These are phyloP conservation scores for Populus tomentosa DNA, from an alignment of 441 rosid species.

Conservation along the genomic window DNA sequence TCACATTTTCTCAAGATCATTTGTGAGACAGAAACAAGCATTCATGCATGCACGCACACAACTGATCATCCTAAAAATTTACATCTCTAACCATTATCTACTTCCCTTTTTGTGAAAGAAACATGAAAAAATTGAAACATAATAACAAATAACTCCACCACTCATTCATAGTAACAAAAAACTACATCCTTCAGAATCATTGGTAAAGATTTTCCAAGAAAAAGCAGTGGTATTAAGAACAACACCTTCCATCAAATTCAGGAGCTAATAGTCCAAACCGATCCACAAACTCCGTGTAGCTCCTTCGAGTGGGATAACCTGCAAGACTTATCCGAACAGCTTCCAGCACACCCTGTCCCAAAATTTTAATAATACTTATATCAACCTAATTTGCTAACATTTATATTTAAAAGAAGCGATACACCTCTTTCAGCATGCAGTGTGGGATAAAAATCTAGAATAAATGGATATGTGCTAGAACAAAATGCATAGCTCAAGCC, in stretches of 20 bases:
- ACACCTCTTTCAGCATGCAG: not conserved
- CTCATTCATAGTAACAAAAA: not conserved
- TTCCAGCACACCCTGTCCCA: conserved; percentile 89
- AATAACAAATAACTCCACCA: not conserved
- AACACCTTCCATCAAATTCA: conserved; percentile 80
- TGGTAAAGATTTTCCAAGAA: not conserved
- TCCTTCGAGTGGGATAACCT: conserved; percentile 95
- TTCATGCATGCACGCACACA: not conserved
- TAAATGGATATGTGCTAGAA: not conserved
- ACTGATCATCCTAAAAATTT: not conserved
- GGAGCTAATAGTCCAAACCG: conserved; percentile 86
- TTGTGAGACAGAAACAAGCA: not conserved
- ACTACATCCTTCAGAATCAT: not conserved
- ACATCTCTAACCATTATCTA: not conserved
- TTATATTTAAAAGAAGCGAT: not conserved
- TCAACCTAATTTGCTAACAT: not conserved
- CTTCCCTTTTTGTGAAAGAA: not conserved
- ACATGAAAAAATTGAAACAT: not conserved
- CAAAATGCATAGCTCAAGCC: not conserved
- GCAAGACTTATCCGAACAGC: conserved; percentile 99
- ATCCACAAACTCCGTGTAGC: conserved; percentile 86
- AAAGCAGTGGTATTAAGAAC: not conserved
- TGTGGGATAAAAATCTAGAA: not conserved
- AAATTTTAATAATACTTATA: conserved; percentile 10
- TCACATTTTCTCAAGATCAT: not conserved